These are phyloP conservation scores for Acanthamoeba royreba DNA, from an alignment of 208 protist genomes.

Conservation along the genomic window DNA sequence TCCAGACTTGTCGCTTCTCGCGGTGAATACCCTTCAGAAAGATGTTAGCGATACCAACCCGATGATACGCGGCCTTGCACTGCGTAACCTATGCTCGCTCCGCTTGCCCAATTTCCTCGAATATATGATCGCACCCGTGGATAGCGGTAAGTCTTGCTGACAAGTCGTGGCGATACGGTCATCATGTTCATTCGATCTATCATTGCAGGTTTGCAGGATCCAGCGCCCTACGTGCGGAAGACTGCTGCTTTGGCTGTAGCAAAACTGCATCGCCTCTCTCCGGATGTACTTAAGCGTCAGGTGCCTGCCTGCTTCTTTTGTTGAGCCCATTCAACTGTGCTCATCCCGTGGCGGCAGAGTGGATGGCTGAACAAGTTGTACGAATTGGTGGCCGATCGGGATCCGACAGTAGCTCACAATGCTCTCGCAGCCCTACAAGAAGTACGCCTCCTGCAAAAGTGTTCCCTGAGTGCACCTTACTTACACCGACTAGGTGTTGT, in stretches of 20 bases:
- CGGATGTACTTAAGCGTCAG: slow-evolving; percentile 68
- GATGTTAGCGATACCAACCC: slow-evolving; percentile 85
- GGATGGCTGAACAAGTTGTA: slow-evolving; percentile 70
- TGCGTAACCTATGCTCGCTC: slow-evolving; percentile 90
- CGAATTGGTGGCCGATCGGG: slow-evolving; percentile 83
- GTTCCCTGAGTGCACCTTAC: background rate
- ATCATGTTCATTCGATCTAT: background rate
- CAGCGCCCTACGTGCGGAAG: slow-evolving; percentile 91
- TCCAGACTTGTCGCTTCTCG: slow-evolving; percentile 89
- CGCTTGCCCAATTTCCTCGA: slow-evolving; percentile 76
- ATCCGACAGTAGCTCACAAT: slow-evolving; percentile 85
- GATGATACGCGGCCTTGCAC: slow-evolving; percentile 92
- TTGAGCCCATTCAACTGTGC: background rate
- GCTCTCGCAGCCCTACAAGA: slow-evolving; percentile 83
- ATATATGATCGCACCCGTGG: slow-evolving; percentile 84
- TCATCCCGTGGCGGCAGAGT: background rate
- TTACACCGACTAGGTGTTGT: background rate
- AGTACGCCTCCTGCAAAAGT: slow-evolving; percentile 59
- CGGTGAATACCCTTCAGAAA: slow-evolving; percentile 94
- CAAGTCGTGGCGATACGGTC: background rate
- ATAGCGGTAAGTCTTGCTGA: slow-evolving; percentile 56
- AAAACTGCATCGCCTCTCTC: slow-evolving; percentile 81
- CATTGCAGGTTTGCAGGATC: slow-evolving; percentile 77
- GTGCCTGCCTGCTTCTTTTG: background rate
- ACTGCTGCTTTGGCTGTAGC: slow-evolving; percentile 87